Base-by-base conservation (phyloP, 352 stramenopile species). In the Blastocystis sp. region DNA sequence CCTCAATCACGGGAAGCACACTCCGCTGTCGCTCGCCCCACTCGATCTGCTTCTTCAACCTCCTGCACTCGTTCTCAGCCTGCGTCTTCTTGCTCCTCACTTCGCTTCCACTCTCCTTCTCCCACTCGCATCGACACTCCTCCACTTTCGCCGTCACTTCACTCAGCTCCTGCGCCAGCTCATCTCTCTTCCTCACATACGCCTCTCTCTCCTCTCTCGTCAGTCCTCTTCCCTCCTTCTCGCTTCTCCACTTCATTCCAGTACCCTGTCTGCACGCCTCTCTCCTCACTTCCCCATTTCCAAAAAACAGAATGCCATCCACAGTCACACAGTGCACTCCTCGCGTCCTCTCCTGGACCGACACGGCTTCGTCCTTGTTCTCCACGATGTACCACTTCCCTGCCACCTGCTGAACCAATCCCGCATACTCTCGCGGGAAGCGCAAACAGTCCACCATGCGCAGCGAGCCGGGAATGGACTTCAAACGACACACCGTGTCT, bases 241-340 rank as follows among this genome's bases (percentile, higher is more conserved):
- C 74, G 35, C 65, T 33, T 10, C 65, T 3, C 74, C 74, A 85
- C 21, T 16, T 39, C 2, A 55, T n/a, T n/a, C n/a, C 45, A 16
- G 45, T 16, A 16, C 45, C 16, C 45, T 55, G 45, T n/a, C n/a
- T n/a, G 45, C 45, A 55, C 9, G 45, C 45, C 45, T 16, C 45
- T 55, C 45, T 55, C 37, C 74, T 51, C 51, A 85, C 74, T 31
- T 85, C 74, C 6, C 74, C 74, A 21, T 85, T 85, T 19, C 50
- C 50, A 19, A 19, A 69, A 59, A 67, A 85, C 51, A 70, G 31
- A 21, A 85, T 31, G 10, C 74, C 74, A 67, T 85, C 74, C 45
- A 67, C 29, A 16, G 74, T 85, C 33, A 85, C 60, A 45, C 74
- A 85, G 74, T 85, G 45, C 74, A 51, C 65, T 24, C 6, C 31